Evolutionary conservation across 2,329 filamentous ascomycete genomes (phyloP), one percentile per base, ranked within the genome.

Genomic region (Tothia fuscella): DNA sequence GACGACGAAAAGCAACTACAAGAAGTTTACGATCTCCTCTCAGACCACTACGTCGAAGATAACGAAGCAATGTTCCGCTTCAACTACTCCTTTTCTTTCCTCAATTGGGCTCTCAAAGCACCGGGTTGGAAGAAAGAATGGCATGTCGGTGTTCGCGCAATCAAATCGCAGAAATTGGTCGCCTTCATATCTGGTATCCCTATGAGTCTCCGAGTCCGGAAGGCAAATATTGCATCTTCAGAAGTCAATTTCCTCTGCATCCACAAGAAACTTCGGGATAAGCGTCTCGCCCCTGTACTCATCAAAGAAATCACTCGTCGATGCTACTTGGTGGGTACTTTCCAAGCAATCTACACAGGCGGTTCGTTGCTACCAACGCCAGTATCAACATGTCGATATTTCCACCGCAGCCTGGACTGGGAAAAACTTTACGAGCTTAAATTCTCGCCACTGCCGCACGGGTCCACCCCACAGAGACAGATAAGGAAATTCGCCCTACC

Each of bases 221-320:
- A 81, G 46, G 82, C 82, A 46, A 65, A 74, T 44, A 65, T 98
- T 46, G 75, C 78, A 48, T 80, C 83, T 51, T 87, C 84, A 37
- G 91, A 98, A 61, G 91, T 98, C 64, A 98, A 98, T 68, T 98
- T 96, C 65, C 79, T 98, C 50, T 93, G 88, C 56, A 81, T 98
- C 42, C 91, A 98, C 71, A 96, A 96, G 71, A 96, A 96, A 65
- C 77, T 98, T 24, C 84, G 91, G 38, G 78, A 83, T 44, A 95
- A 96, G 68, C 80, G 91, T 41, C 76, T 98, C 32, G 80, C 91
- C 0, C 91, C 91, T 0, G 82, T 96, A 2, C 76, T 98, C 41
- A 98, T 98, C 69, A 95, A 95, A 63, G 91, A 98, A 60, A 86
- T 98, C 53, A 98, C 91, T 4, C 81, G 91, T 36, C 76, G 87